These are phyloP conservation scores for Tremella yokohamensis DNA, from an alignment of 768 basidiomycete species.

Conservation along the genomic window DNA sequence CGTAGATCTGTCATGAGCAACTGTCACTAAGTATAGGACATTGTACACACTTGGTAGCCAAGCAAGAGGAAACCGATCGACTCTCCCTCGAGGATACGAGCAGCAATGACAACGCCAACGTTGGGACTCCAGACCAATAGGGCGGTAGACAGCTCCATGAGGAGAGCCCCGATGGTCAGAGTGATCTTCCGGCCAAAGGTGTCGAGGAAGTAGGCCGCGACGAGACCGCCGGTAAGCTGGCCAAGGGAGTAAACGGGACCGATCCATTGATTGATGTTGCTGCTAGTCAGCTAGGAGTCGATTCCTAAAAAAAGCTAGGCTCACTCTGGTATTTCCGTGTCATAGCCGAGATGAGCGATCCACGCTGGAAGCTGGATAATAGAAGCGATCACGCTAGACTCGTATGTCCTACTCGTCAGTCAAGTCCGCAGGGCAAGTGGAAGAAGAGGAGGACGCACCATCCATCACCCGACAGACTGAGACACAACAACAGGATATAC, in stretches of 20 bases:
- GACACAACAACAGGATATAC: slow-evolving; percentile 25
- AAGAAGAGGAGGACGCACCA: slow-evolving; percentile 18
- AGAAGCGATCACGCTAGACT: slow-evolving; percentile 30
- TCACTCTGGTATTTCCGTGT: slow-evolving; percentile 28
- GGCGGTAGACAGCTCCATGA: slow-evolving; percentile 32
- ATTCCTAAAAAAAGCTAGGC: background rate
- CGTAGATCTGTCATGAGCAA: slow-evolving; percentile 26
- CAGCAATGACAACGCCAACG: slow-evolving; percentile 30
- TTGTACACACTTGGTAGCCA: slow-evolving; percentile 25
- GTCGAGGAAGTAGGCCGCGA: slow-evolving; percentile 32
- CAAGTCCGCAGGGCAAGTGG: background rate
- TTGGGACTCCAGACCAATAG: slow-evolving; percentile 25
- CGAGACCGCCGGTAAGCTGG: slow-evolving; percentile 30
- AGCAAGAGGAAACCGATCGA: slow-evolving; percentile 33
- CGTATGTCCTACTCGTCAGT: slow-evolving; percentile 21
- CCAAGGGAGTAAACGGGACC: slow-evolving; percentile 37
- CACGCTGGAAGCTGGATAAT: slow-evolving; percentile 33
- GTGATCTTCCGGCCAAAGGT: slow-evolving; percentile 29
- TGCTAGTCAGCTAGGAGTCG: background rate
- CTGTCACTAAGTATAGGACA: background rate
- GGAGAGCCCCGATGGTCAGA: slow-evolving; percentile 21
- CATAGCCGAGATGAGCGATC: slow-evolving; percentile 30
- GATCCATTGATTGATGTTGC: slow-evolving; percentile 33
- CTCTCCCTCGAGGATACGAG: slow-evolving; percentile 31
- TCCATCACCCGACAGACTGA: slow-evolving; percentile 32